These are phyloP conservation scores for Ganoderma sp. DNA, from an alignment of 1,284 basidiomycete genomes.

Conservation along the genomic window DNA sequence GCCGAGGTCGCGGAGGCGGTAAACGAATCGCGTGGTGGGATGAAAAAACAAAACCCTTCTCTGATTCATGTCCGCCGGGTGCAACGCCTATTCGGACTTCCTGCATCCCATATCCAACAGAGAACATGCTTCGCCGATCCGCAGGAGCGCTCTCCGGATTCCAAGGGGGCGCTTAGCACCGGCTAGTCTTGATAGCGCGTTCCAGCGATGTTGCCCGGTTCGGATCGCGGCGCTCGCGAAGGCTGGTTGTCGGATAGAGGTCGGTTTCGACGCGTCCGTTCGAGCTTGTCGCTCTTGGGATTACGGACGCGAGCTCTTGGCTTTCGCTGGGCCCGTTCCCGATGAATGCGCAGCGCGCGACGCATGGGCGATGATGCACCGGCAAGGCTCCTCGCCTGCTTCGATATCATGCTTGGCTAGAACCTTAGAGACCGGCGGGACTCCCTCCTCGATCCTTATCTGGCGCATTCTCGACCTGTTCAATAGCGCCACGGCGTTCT, in stretches of 20 bases:
- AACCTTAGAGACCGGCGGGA: constrained; percentile 1
- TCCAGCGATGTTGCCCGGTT: neutral
- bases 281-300: neutral
- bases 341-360: neutral
- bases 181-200: neutral
- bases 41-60: constrained; percentile 15
- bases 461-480: neutral
- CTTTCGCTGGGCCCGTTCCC: constrained; percentile 7
- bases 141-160: neutral
- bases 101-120: constrained; percentile 20
- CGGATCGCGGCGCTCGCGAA: neutral
- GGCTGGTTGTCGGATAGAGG: constrained; percentile 2
- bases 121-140: constrained; percentile 2
- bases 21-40: constrained; percentile 17
- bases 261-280: neutral
- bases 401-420: constrained; percentile 9
- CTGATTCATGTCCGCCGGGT: constrained; percentile 12
- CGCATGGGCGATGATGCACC: constrained; percentile 1
- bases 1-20: constrained; percentile 12
- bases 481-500: neutral
- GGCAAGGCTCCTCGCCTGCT: neutral
- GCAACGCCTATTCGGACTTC: neutral
- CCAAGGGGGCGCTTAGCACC: neutral
- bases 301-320: neutral
- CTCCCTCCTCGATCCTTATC: neutral